Evolutionary conservation across 192 early-diverging fungal species (phyloP), one percentile per base, ranked within the genome.

Genomic region (Backusella luteola): DNA sequence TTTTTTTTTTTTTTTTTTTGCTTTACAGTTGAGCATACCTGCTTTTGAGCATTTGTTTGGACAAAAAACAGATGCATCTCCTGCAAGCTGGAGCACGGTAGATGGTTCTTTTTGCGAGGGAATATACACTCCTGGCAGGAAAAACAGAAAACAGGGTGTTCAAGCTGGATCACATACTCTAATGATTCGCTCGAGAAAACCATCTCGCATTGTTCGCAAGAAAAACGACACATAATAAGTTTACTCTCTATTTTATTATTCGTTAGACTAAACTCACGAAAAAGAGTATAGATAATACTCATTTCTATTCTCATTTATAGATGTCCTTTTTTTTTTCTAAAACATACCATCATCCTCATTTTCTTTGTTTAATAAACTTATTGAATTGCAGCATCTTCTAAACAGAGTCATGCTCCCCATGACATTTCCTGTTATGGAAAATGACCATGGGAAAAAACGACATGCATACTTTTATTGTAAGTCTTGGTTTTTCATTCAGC

Each of bases 11-110:
- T 56, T 3, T 74, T 17, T 34, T 38, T 74, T 26, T 26, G 9
- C 34, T 34, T 46, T 66, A 34, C n/a, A 76, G 74, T 34, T 76
- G 26, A 76, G 74, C 46, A 68, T 69, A 19, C 74, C 74, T 39
- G 73, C 83, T 67, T 89, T 88, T 76, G 78, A 83, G 14, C 56
- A 82, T 56, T 67, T 89, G 38, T 87, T 89, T 42, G 75, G 83
- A 4, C 84, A 88, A 26, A 77, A 78, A 34, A 79, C 80, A 56
- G 87, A 87, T 66, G 68, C 84, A 6, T 84, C 82, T 6, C 79
- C 85, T 9, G 88, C 88, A 4, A 67, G 76, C 1, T 89, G 88
- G 88, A 63, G 29, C 1, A 73, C 82, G 0, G 87, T 80, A 15
- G 79, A 78, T 38, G 78, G 75, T 76, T 80, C 75, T 1, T 52